Conservation (phyloP, 352 stramenopile species). For the Globisporangium alternatum region DNA sequence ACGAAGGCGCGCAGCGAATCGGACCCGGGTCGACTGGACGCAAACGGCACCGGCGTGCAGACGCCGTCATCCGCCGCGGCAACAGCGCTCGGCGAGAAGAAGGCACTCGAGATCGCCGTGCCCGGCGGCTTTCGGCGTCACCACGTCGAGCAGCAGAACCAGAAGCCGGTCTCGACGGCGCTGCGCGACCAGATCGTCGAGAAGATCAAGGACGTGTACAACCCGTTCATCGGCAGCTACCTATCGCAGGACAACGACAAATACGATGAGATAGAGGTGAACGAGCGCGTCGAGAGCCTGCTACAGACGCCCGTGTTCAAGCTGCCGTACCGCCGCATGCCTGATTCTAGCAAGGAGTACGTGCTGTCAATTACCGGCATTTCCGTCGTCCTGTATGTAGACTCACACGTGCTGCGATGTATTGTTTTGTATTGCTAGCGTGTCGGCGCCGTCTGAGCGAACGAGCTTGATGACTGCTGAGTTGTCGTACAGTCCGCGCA, state of each 20-base stretch:
- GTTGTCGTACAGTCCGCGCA: conserved; percentile 24
- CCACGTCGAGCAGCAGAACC: conserved; percentile 44
- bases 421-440: conserved; percentile 14
- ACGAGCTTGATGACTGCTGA: conserved; percentile 28
- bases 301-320: conserved; percentile 61
- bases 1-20: conserved; percentile 44
- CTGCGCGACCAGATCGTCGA: conserved; percentile 72
- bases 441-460: conserved; percentile 28
- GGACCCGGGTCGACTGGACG: conserved; percentile 35
- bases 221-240: conserved; percentile 81
- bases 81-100: conserved; percentile 21
- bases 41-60: neutral
- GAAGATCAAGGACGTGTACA: conserved; percentile 72
- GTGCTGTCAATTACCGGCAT: neutral
- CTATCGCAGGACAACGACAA: conserved; percentile 80
- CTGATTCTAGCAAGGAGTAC: conserved; percentile 6
- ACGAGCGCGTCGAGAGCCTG: conserved; percentile 62
- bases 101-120: conserved; percentile 62
- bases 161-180: conserved; percentile 42
- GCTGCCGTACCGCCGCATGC: conserved; percentile 23
- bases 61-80: conserved; percentile 28
- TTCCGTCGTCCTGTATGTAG: neutral
- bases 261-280: conserved; percentile 69
- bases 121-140: conserved; percentile 70
- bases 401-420: neutral